Conservation (phyloP, 306 rosid species). For the Chamaecrista fasciculata region DNA sequence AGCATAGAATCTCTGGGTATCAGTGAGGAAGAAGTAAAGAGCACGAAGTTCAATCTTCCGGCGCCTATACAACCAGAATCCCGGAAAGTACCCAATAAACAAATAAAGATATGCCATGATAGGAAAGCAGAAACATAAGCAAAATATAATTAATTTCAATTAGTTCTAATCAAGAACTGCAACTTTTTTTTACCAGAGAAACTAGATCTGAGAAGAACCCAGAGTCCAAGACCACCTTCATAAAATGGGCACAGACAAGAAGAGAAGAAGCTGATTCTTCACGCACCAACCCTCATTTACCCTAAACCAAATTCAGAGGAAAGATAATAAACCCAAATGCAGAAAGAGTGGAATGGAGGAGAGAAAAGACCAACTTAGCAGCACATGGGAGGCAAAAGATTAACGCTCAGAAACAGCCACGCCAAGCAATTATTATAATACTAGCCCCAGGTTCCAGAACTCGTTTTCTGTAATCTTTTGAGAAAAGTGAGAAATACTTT, state of each 20-base stretch:
- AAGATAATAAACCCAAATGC: conserved; percentile 26
- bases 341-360: conserved; percentile 21
- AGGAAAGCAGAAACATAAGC: conserved; percentile 23
- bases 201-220: conserved; percentile 68
- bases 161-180: conserved; percentile 1
- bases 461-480: conserved; percentile 13
- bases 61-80: conserved; percentile 24
- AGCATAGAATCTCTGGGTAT: conserved; percentile 16
- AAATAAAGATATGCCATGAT: conserved; percentile 23
- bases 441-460: conserved; percentile 40
- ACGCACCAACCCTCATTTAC: conserved; percentile 18
- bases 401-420: conserved; percentile 29
- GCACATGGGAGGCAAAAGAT: conserved; percentile 61
- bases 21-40: conserved; percentile 35
- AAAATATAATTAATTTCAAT: background rate
- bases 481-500: conserved; percentile 36
- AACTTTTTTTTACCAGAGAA: conserved; percentile 43
- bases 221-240: conserved; percentile 30
- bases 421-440: conserved; percentile 44
- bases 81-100: conserved; percentile 32
- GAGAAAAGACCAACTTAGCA: conserved; percentile 41
- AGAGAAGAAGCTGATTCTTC: conserved; percentile 35
- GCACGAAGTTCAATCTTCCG: conserved; percentile 27
- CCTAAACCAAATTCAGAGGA: conserved; percentile 30
- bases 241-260: conserved; percentile 35